These are phyloP conservation scores for Crucibulum laeve DNA, from an alignment of 768 basidiomycete species.

Conservation along the genomic window DNA sequence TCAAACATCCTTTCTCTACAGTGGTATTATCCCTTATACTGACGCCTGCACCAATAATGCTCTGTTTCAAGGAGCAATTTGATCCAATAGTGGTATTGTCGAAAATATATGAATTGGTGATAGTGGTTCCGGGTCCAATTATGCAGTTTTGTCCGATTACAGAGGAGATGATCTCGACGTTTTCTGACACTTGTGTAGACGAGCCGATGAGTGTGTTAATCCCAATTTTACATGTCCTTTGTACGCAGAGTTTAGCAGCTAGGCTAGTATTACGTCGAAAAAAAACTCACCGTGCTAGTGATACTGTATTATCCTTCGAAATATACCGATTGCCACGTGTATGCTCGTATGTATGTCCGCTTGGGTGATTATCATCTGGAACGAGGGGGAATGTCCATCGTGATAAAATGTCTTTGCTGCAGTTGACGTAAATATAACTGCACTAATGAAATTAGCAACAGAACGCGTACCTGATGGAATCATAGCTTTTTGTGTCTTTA, in stretches of 20 bases:
- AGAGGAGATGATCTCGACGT: slow-evolving; percentile 62
- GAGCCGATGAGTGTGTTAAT: slow-evolving; percentile 86
- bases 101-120: slow-evolving; percentile 80
- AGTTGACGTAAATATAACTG: slow-evolving; percentile 1
- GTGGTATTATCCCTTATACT: slow-evolving; percentile 59
- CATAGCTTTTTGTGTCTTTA: slow-evolving; percentile 89
- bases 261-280: slow-evolving; percentile 1
- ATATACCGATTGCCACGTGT: slow-evolving; percentile 87
- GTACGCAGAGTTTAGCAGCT: slow-evolving; percentile 1
- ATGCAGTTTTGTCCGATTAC: slow-evolving; percentile 75
- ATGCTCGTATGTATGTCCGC: slow-evolving; percentile 79
- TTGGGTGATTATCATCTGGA: slow-evolving; percentile 90
- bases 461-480: slow-evolving; percentile 66
- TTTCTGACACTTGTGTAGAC: slow-evolving; percentile 59
- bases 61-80: slow-evolving; percentile 65
- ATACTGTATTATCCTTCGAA: slow-evolving; percentile 70
- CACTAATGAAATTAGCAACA: slow-evolving; percentile 3
- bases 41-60: slow-evolving; percentile 81
- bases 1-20: slow-evolving; percentile 73
- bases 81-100: slow-evolving; percentile 71
- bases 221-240: slow-evolving; percentile 78
- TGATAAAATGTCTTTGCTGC: slow-evolving; percentile 87
- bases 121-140: slow-evolving; percentile 66
- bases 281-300: slow-evolving; percentile 69
- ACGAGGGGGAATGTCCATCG: slow-evolving; percentile 96